Conservation (phyloP, 768 basidiomycete species). For the Phanerochaete carnosa region DNA sequence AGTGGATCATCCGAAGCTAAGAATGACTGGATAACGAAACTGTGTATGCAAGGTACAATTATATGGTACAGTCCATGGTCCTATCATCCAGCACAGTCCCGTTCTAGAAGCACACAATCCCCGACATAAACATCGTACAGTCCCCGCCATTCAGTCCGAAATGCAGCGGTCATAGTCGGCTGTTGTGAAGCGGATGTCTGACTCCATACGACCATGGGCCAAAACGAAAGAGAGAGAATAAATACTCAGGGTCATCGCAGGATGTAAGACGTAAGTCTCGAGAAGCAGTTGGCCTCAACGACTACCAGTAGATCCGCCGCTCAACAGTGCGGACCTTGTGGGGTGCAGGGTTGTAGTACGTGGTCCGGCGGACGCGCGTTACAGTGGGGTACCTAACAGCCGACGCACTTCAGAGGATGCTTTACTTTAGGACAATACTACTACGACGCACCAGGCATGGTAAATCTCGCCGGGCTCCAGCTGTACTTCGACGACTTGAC, state of each 20-base stretch:
- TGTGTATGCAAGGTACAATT: constrained; percentile 5
- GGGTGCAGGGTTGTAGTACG: constrained; percentile 42
- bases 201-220: not conserved
- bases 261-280: not conserved
- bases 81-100: constrained; percentile 2
- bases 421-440: not conserved
- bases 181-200: not conserved
- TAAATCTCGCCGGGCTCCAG: constrained; percentile 67
- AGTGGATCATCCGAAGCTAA: not conserved
- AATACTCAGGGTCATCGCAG: not conserved
- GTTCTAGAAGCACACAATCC: not conserved
- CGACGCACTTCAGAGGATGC: constrained; percentile 6
- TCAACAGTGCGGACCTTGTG: constrained; percentile 60
- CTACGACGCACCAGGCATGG: constrained; percentile 52
- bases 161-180: not conserved
- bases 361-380: constrained; percentile 72
- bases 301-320: constrained; percentile 74
- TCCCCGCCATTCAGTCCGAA: not conserved
- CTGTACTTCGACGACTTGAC: constrained; percentile 80
- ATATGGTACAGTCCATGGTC: constrained; percentile 8
- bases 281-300: not conserved
- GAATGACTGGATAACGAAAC: not conserved
- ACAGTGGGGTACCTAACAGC: constrained; percentile 66
- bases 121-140: not conserved
- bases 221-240: not conserved